Evolutionary conservation across 2,329 filamentous ascomycete genomes (phyloP), one percentile per base, ranked within the genome.

Genomic region (Mycosphaerella sp.): DNA sequence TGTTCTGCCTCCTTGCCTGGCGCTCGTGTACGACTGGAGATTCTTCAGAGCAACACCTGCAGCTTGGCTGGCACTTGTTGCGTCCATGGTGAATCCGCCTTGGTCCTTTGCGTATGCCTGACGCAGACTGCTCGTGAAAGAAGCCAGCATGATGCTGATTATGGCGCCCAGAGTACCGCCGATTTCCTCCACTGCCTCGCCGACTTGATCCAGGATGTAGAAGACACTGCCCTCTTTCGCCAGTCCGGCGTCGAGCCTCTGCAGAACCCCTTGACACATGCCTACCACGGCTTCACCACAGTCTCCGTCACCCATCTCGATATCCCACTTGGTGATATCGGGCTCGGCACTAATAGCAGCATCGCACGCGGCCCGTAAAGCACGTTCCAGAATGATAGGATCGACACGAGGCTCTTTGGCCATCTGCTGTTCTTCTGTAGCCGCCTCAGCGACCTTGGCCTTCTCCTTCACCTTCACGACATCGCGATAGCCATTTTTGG

Each of bases 271-370:
- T 34, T 66, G 65, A 56, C 68, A 70, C 67, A 71, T 70, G 17
- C 62, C 62, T 17, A 63, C 69, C 1, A 77, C 74, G 26, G 75
- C 74, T 64, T 86, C 80, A 38, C 83, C 83, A 64, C 82, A 86
- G 69, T 85, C 82, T 9, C 82, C 82, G 61, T 85, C 83, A 36
- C 81, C 82, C 76, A 84, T 80, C 45, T 81, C 67, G 4, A 78
- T 82, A 66, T 85, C 81, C 77, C 79, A 84, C 56, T 72, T 77
- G 0, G 83, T 85, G 42, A 85, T 70, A 54, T 84, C 78, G 0
- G 81, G 81, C 66, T 85, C 82, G 2, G 82, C 80, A 7, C 72
- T 72, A 44, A 84, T 72, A 2, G 82, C 74, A 2, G 72, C 71
- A 12, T 70, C 67, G 64, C 74, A 76, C 26, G 74, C 75, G 51